phyloP scores from a whole-genome alignment of 2,329 filamentous ascomycete species.

The Bipolaris sorokiniana region DNA sequence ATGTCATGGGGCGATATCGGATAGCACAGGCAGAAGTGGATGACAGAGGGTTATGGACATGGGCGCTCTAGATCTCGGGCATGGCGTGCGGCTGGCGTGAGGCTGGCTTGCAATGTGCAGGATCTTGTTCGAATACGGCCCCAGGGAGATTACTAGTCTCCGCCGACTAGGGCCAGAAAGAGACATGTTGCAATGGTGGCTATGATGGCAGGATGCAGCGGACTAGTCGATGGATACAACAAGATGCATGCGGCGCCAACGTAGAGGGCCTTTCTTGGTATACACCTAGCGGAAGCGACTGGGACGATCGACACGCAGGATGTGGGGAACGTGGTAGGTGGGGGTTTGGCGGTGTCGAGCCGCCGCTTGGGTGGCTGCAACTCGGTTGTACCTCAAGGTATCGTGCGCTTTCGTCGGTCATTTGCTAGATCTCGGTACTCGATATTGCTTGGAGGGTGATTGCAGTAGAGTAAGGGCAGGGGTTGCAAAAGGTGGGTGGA shows the following conservation, averaged over 20 bases:
- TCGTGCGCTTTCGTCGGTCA: constrained; percentile 20
- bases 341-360: constrained; percentile 20
- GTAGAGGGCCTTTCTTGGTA: constrained; percentile 21
- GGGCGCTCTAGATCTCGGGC: constrained; percentile 13
- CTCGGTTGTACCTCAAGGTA: constrained; percentile 39
- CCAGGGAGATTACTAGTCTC: constrained; percentile 18
- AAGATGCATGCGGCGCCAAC: constrained; percentile 26
- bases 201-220: constrained; percentile 24
- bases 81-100: constrained; percentile 26
- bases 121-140: constrained; percentile 13
- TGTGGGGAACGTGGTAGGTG: constrained; percentile 40
- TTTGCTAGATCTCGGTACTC: constrained; percentile 29
- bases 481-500: constrained; percentile 25
- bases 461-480: constrained; percentile 24
- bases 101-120: constrained; percentile 32
- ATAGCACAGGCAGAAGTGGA: constrained; percentile 2
- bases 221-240: constrained; percentile 1
- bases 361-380: constrained; percentile 18
- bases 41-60: constrained; percentile 1
- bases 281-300: constrained; percentile 29
- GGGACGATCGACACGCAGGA: constrained; percentile 37
- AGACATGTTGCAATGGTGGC: constrained; percentile 25
- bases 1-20: constrained; percentile 19
- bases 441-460: constrained; percentile 20
- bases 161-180: constrained; percentile 24